Base-by-base conservation (phyloP, 75 land plant species). In the Selaginella moellendorffii region DNA sequence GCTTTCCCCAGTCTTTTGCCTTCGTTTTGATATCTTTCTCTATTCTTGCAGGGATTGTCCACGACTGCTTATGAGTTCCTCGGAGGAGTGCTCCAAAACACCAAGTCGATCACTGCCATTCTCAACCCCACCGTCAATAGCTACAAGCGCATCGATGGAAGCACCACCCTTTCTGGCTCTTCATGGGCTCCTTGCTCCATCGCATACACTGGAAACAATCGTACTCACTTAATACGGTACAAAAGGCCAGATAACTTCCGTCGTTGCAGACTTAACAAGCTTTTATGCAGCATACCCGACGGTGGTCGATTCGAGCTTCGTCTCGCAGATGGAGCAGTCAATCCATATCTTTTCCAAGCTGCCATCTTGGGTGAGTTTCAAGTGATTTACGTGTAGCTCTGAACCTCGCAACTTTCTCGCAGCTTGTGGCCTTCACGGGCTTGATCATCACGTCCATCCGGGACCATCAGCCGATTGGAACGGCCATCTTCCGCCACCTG, bases 181-280 rank as follows among this genome's bases (percentile, higher is more conserved):
- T 71, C 74, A 23, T 71, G 74, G 74, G 74, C 74, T 58, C 74
- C 74, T 30, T 65, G 69, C 63, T 51, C 74, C 21, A 58, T 71
- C 26, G 65, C 74, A 29, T 71, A 71, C 58, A 71, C 74, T 66
- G 74, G 74, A 30, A 66, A 71, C 62, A 71, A 71, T 31, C 69
- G 74, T 23, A 71, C 74, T 65, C 74, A 71, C 27, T 53, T 71
- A 19, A 2, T 71, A 36, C 70, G 74, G 74, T 71, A 12, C 46
- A 36, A 36, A 36, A 36, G 5, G 14, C 14, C 14, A 36, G 14
- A 36, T 5, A 5, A 36, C 14, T 36, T 36, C 14, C 46, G 14
- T 36, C 14, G 5, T 36, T n/a, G n/a, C n/a, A n/a, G n/a, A n/a
- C n/a, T n/a, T n/a, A n/a, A n/a, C n/a, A 36, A 36, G 14, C 46